phyloP scores from a whole-genome alignment of 1,284 basidiomycete species.

The Malassezia dermatis region DNA sequence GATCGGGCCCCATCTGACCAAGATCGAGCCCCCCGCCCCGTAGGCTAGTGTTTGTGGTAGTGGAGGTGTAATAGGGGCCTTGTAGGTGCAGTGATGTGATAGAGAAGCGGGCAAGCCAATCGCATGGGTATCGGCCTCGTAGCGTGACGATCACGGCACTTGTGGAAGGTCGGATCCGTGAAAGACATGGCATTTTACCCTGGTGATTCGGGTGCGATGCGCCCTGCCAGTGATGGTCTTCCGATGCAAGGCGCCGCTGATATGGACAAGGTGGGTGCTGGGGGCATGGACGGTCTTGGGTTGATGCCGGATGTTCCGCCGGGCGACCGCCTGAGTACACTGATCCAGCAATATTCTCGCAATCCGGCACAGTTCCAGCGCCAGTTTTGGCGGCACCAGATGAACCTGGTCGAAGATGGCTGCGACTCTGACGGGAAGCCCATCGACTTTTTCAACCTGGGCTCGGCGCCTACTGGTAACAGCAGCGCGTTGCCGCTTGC shows the following conservation, averaged over 20 bases:
- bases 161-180: not conserved
- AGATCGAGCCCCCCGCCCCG: constrained; percentile 19
- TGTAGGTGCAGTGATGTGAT: not conserved
- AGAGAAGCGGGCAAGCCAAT: not conserved
- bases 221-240: not conserved
- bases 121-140: not conserved
- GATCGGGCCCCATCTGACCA: constrained; percentile 38
- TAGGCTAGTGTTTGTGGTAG: not conserved
- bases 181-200: constrained; percentile 12
- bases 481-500: constrained; percentile 44
- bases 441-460: constrained; percentile 30
- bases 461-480: constrained; percentile 18
- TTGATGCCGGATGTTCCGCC: not conserved
- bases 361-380: constrained; percentile 27
- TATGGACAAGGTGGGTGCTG: not conserved
- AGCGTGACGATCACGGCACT: not conserved
- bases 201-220: constrained; percentile 3
- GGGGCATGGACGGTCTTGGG: not conserved
- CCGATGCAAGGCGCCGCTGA: constrained; percentile 1
- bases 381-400: constrained; percentile 39
- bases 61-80: not conserved
- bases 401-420: constrained; percentile 37
- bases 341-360: constrained; percentile 17
- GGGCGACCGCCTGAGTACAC: constrained; percentile 4
- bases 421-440: constrained; percentile 32